Base-by-base conservation (phyloP, 495 filamentous ascomycete species). In the Entonaema liquescens region DNA sequence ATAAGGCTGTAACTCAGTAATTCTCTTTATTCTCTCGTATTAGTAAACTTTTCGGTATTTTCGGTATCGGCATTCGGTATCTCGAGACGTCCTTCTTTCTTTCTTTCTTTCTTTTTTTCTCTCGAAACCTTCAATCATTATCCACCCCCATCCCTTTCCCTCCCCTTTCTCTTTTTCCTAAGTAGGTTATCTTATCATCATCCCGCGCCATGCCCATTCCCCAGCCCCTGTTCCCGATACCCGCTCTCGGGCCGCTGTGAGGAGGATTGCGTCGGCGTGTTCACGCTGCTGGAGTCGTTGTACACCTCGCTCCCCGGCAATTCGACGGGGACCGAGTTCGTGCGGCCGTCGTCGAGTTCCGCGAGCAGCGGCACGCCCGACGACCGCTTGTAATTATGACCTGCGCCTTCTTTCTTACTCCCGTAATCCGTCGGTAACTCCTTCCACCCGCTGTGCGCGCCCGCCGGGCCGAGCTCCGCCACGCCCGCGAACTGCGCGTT, bases 351-450 rank as follows among this genome's bases (percentile, higher is more conserved):
- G 5, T 72, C 66, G 1, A 73, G 52, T 21, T 74, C 74, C 13
- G 74, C 62, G 1, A 76, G 59, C 1, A 77, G 64, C 42, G 74
- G 74, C 40, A 71, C 70, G 56, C 60, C 59, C 11, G 70, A 72
- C 13, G 49, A 11, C 13, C 65, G 60, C 38, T 72, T 71, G 52
- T 63, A 23, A 53, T 19, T 36, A 9, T 62, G 15, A 0, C 15
- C 36, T 13, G 21, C 21, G 4, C 36, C 42, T 17, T 31, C 26
- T 9, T 35, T 42, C 31, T 11, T 42, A n/a, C 29, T n/a, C 29
- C 29, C 29, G 40, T 60, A 62, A 6, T 52, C 70, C 21, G 31
- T 68, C 0, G 68, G 62, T 11, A 62, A 31, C 28, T 65, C 65
- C 31, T 63, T 72, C 65, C 65, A 72, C 28, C 68, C 62, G 5